Base-by-base conservation (phyloP, 352 stramenopile genomes). In the Pilasporangium apinafurcum region DNA sequence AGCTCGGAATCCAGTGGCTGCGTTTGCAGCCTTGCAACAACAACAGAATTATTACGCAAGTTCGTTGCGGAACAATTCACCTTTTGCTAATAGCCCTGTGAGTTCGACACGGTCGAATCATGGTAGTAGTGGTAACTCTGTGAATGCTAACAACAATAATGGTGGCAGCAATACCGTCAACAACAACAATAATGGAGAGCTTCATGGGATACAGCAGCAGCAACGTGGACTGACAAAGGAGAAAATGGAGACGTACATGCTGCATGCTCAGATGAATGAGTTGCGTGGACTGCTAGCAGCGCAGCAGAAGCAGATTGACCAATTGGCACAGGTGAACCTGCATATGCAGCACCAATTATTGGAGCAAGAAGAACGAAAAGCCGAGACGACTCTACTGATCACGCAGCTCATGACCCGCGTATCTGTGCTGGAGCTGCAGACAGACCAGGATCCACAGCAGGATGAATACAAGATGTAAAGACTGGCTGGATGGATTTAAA, bases 401-500 rank as follows among this genome's bases (percentile, higher is more conserved):
- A 92, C 74, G 37, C 74, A 92, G 47, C 59, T 92, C 45, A 89
- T 92, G 77, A 92, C 77, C 20, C 77, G 80, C 36, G 74, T 92
- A 24, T 90, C 80, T 17, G 49, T 84, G 47, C 68, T 92, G 17
- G 80, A 92, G 37, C 45, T 92, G 27, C 60, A 81, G 27, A 67
- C 68, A 27, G 55, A 70, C 16, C 49, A 44, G 33, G 31, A 62
- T n/a, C 34, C 43, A 24, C n/a, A 39, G 34, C 13, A 62, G 24
- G 28, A 65, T n/a, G 51, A 68, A 62, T 34, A 40, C 6, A 40
- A 59, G n/a, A n/a, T n/a, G n/a, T n/a, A n/a, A n/a, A n/a, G n/a
- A n/a, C n/a, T n/a, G n/a, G n/a, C n/a, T n/a, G n/a, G n/a, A n/a
- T n/a, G n/a, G n/a, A n/a, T n/a, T n/a, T n/a, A n/a, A n/a, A n/a